Base-by-base conservation (phyloP, 257 asterid genomes). In the Fraxinus excelsior region DNA sequence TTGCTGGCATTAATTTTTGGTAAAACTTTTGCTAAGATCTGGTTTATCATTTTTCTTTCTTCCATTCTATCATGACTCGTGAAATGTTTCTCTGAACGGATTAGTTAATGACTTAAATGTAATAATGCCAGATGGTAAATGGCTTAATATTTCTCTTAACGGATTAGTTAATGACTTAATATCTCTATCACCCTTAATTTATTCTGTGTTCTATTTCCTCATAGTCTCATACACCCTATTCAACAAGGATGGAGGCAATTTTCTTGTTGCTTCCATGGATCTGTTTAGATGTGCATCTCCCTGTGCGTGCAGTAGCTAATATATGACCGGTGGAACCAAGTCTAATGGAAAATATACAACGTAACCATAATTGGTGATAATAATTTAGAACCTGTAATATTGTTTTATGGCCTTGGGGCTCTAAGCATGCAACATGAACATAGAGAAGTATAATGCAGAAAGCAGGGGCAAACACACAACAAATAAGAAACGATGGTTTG, bases 401-500 rank as follows among this genome's bases (percentile, higher is more conserved):
- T 7, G 1, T 60, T 60, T 60, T 6, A 60, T 60, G 31, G 32
- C 67, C 67, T 60, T 25, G 31, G 8, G 32, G 31, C 32, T 60
- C 16, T 23, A 25, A 60, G 31, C 11, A 9, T 10, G 14, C 75
- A 66, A 71, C 80, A 21, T 78, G 71, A 74, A 53, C 75, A 74
- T 62, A 62, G 28, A 51, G 60, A 66, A 32, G 34, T 71, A 40
- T 42, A 12, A 58, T 42, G 29, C n/a, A 71, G 40, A 58, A 67
- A 72, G 29, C 9, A 28, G 75, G 69, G 40, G 66, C 32, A 75
- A 37, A 67, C 16, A 70, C 71, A 67, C 28, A 75, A 67, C 35
- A 74, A 70, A 72, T 67, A 28, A 53, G 74, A 25, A 37, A 46
- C 26, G 19, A 44, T n/a, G n/a, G 69, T 62, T 18, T 74, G 75